Percentiles rank a stretch among this genome's conserved stretches.
Conservation (phyloP, 2,329 filamentous ascomycete genomes). For the Ilyonectria sp. region DNA sequence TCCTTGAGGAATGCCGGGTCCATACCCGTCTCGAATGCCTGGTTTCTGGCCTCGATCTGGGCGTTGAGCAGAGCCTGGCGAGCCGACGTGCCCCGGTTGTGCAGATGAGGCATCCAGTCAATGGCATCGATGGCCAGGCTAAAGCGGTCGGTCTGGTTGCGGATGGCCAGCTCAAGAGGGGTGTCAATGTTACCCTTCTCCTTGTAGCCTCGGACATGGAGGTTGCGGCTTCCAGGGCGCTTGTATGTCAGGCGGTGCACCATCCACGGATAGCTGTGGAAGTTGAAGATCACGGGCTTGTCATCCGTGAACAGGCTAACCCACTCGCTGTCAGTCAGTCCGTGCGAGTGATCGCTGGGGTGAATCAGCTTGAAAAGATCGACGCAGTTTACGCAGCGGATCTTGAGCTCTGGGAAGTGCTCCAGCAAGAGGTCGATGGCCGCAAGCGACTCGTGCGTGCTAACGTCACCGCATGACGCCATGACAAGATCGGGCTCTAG, state of each 20-base stretch:
- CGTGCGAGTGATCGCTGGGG: slow-evolving; percentile 79
- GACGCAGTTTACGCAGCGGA: slow-evolving; percentile 85
- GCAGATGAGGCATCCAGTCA: slow-evolving; percentile 74
- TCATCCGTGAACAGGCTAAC: slow-evolving; percentile 78
- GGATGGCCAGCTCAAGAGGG: slow-evolving; percentile 82
- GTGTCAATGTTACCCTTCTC: slow-evolving; percentile 91
- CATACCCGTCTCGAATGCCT: slow-evolving; percentile 79
- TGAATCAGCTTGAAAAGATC: slow-evolving; percentile 87
- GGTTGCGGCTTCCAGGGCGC: slow-evolving; percentile 76
- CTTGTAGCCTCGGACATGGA: slow-evolving; percentile 84
- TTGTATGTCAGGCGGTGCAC: slow-evolving; percentile 84
- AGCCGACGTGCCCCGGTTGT: slow-evolving; percentile 74
- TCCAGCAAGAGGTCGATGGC: slow-evolving; percentile 82
- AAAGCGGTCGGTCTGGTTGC: slow-evolving; percentile 84
- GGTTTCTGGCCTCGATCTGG: slow-evolving; percentile 74
- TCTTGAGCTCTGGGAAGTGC: slow-evolving; percentile 79
- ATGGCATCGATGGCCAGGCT: slow-evolving; percentile 84
- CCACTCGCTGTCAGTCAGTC: slow-evolving; percentile 78
- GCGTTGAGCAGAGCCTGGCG: slow-evolving; percentile 76
- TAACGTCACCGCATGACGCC: slow-evolving; percentile 82
- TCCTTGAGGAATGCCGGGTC: slow-evolving; percentile 77
- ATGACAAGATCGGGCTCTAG: slow-evolving; percentile 82
- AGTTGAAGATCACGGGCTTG: slow-evolving; percentile 85
- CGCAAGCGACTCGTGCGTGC: slow-evolving; percentile 81
- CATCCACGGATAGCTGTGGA: slow-evolving; percentile 87